A percentile compares a stretch with the other conserved stretches of the same genome.
These are phyloP conservation scores for Collybia mongolica DNA, from an alignment of 768 basidiomycete genomes.

Conservation along the genomic window DNA sequence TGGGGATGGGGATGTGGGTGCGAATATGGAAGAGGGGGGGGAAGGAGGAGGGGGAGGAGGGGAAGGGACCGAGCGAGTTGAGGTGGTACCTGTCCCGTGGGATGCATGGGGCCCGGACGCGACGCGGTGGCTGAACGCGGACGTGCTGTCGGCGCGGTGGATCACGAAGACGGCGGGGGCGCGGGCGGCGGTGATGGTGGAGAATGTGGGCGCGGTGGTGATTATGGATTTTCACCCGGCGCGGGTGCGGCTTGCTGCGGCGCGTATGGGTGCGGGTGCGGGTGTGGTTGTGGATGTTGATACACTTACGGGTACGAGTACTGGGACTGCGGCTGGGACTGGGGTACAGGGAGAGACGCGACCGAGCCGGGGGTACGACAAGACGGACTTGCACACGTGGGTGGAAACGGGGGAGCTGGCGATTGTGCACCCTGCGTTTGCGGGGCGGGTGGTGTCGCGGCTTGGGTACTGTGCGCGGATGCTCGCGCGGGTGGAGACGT, in stretches of 20 bases:
- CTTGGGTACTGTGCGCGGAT: conserved; percentile 21
- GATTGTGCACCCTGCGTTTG: conserved; percentile 15
- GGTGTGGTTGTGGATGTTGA: too few species aligned
- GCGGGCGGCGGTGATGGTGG: conserved; percentile 12
- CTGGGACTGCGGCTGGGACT: too few species aligned
- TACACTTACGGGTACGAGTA: too few species aligned
- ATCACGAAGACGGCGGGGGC: conserved; percentile 22
- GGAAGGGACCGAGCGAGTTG: not conserved
- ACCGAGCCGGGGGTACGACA: too few species aligned
- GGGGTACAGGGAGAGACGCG: too few species aligned
- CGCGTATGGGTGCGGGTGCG: too few species aligned
- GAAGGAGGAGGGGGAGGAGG: not conserved
- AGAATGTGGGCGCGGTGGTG: not conserved
- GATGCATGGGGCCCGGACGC: conserved; percentile 17
- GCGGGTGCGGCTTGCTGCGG: too few species aligned
- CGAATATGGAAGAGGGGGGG: not conserved
- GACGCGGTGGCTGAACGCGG: conserved; percentile 16
- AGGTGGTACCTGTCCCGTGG: conserved; percentile 6
- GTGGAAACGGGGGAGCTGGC: too few species aligned
- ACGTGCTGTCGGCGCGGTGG: conserved; percentile 9
- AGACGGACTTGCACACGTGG: too few species aligned
- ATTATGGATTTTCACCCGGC: not conserved
- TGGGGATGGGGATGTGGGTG: too few species aligned
- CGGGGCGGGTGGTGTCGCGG: conserved; percentile 19
- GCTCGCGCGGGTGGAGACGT: conserved; percentile 12